Conservation (phyloP, 2,329 filamentous ascomycete genomes). For the Venturia aucupariae region DNA sequence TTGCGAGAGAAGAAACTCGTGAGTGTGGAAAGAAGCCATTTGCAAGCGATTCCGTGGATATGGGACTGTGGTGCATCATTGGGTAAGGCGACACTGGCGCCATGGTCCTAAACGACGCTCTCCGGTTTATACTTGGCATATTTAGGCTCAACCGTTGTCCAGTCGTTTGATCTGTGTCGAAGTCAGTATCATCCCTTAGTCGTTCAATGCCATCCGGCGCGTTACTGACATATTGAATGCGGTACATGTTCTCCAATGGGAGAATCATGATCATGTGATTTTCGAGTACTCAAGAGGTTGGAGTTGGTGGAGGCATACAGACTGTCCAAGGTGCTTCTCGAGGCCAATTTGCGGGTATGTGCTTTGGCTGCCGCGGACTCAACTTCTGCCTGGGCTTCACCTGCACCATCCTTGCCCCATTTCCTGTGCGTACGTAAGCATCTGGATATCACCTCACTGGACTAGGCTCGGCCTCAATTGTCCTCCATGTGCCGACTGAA, state of each 20-base stretch:
- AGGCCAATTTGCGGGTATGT: conserved; percentile 29
- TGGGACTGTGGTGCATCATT: conserved; percentile 29
- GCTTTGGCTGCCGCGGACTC: conserved; percentile 18
- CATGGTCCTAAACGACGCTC: conserved; percentile 29
- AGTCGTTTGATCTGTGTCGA: conserved; percentile 39
- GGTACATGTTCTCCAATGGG: conserved; percentile 50
- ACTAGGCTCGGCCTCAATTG: neutral
- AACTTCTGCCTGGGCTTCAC: conserved; percentile 24
- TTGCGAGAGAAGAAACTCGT: neutral
- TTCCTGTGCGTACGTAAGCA: conserved; percentile 24
- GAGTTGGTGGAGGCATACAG: conserved; percentile 21
- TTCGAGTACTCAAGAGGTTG: conserved; percentile 27
- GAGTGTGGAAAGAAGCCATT: conserved; percentile 5
- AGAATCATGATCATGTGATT: conserved; percentile 38
- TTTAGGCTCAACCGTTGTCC: conserved; percentile 27
- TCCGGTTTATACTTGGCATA: conserved; percentile 37
- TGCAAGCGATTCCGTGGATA: conserved; percentile 17
- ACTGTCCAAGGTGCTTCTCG: conserved; percentile 29
- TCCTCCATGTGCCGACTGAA: neutral
- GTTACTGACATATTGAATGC: conserved; percentile 54
- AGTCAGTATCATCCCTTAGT: neutral
- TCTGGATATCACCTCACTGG: neutral
- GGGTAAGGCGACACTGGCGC: conserved; percentile 23
- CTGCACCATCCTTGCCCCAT: conserved; percentile 35
- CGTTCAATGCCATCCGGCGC: neutral